Evolutionary conservation across 345 rosid species (phyloP), one percentile per base, ranked within the genome.

Genomic region (Orychophragmus violaceus): DNA sequence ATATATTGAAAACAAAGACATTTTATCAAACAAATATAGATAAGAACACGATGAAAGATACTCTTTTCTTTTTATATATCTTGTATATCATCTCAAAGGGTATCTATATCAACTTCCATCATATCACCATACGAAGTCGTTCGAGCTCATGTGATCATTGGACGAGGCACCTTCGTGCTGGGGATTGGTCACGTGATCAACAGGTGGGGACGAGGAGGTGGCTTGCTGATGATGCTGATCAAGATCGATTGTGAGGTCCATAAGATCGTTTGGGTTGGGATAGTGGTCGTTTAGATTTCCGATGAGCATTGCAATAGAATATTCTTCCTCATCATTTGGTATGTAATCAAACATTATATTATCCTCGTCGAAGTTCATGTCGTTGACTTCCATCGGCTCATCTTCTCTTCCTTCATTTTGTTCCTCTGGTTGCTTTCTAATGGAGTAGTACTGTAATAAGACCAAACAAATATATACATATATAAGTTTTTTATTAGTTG

Each of bases 291-390:
- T 71, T 45, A 84, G 85, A 39, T 90, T 82, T 64, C 81, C 84
- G 1, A 78, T 71, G 1, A 83, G 84, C 36, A 78, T 53, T 9
- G 76, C 87, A 14, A 80, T 51, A 13, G 85, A 74, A 54, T 70
- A 77, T 13, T 82, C 86, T 42, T 82, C 97, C 39, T 84, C 95
- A 7, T 82, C 84, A 23, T 66, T 75, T 49, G 77, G 74, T 21
- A 54, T 37, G 61, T 64, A 29, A 16, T 41, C 67, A 14, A 45
- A 23, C 23, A 66, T 41, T 3, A 59, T 13, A 6, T 42, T 13
- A 6, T 42, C n/a, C 4, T 51, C 68, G 2, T 2, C 11, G 30
- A 13, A 37, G 57, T 58, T 9, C 29, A 33, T 24, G 3, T 64
- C 27, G 66, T 62, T 36, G 18, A 18, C 3, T 27, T 53, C 68